These are phyloP conservation scores for Rhodotorula taiwanensis DNA, from an alignment of 768 basidiomycete species.

Conservation along the genomic window DNA sequence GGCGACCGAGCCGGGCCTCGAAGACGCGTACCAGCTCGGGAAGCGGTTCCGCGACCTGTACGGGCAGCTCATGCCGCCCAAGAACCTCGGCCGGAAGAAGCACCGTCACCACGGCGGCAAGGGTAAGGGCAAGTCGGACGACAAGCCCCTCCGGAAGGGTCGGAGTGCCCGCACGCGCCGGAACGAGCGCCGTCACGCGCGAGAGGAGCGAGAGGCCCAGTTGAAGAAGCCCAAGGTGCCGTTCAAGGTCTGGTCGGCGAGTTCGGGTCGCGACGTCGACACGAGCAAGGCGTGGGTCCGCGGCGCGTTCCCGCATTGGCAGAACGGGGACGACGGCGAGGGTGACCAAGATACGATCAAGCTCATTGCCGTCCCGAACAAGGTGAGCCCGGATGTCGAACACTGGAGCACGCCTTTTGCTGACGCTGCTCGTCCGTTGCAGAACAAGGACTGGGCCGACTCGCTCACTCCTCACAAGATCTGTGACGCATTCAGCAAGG, in stretches of 20 bases:
- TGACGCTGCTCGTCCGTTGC: background rate
- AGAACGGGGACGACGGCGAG: constrained; percentile 45
- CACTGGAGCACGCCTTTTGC: background rate
- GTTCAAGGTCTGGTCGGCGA: constrained; percentile 46
- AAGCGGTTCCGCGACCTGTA: constrained; percentile 30
- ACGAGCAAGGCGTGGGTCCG: constrained; percentile 45
- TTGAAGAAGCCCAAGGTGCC: constrained; percentile 5
- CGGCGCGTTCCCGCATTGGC: constrained; percentile 46
- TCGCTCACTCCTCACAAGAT: constrained; percentile 47
- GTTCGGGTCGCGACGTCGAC: constrained; percentile 43
- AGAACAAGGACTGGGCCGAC: constrained; percentile 44
- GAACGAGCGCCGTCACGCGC: too few species aligned
- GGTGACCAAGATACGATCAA: constrained; percentile 45
- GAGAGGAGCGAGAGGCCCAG: background rate
- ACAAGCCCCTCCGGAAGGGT: background rate
- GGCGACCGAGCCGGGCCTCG: constrained; percentile 43
- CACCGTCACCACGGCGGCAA: background rate
- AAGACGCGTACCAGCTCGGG: constrained; percentile 43
- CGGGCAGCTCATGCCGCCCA: constrained; percentile 33
- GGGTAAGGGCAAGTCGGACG: constrained; percentile 28
- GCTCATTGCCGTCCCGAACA: constrained; percentile 47
- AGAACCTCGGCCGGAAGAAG: constrained; percentile 14
- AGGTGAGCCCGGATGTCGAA: constrained; percentile 17
- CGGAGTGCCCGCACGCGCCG: background rate
- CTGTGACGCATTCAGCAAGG: constrained; percentile 46